phyloP scores from a whole-genome alignment of 2,329 filamentous ascomycete genomes.

The Cladophialophora carrionii region DNA sequence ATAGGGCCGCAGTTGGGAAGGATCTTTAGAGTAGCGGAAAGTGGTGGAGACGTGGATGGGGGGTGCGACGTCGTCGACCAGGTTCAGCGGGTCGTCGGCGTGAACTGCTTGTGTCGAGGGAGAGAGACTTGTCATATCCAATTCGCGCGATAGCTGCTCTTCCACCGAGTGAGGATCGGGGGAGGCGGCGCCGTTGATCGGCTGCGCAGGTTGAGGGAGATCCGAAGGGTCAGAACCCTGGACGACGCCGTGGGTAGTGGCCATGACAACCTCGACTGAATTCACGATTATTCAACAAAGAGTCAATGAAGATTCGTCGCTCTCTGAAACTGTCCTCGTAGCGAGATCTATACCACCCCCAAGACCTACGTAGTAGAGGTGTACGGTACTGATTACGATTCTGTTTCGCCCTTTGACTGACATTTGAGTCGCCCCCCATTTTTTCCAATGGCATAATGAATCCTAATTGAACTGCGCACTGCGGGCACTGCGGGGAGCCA shows the following conservation, averaged over 20 bases:
- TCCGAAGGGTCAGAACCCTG: not conserved
- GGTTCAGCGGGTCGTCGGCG: slow-evolving; percentile 76
- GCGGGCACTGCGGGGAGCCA: not conserved
- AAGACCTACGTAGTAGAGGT: not conserved
- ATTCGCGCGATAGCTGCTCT: slow-evolving; percentile 13
- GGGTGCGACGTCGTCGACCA: slow-evolving; percentile 78
- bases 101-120: slow-evolving; percentile 76
- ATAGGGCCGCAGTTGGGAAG: slow-evolving; percentile 62
- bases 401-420: not conserved
- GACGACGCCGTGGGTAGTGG: not conserved
- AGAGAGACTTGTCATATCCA: slow-evolving; percentile 27
- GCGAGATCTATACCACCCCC: not conserved
- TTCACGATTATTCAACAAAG: not conserved
- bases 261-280: not conserved
- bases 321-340: not conserved
- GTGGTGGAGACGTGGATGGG: slow-evolving; percentile 90
- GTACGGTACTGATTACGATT: not conserved
- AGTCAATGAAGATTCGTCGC: not conserved
- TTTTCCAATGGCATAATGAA: not conserved
- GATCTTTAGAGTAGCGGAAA: slow-evolving; percentile 77
- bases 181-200: not conserved
- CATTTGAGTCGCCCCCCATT: not conserved
- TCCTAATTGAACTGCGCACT: not conserved
- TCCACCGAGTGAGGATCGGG: slow-evolving; percentile 14
- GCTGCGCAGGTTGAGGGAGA: not conserved